A percentile compares a stretch with the other conserved stretches of the same genome.
Evolutionary conservation across 768 basidiomycete genomes (phyloP).

Genomic region (Auriscalpium microsporum): DNA sequence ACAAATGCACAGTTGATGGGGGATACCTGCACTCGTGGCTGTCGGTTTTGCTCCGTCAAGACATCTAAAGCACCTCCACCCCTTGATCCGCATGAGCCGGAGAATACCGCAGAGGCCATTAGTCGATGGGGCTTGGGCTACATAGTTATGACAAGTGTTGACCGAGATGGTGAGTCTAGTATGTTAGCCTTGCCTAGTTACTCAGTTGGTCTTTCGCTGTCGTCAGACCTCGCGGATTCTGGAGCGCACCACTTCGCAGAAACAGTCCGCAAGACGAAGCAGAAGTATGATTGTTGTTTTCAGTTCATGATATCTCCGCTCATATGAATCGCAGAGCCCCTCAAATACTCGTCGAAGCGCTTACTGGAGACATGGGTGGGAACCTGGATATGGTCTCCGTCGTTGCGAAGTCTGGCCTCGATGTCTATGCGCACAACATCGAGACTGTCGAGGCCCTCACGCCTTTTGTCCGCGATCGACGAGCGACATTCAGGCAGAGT

Average conservation of each 20-base stretch:
- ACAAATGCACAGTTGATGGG: slow-evolving; percentile 75
- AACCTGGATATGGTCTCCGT: slow-evolving; percentile 62
- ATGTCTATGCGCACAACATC: slow-evolving; percentile 97
- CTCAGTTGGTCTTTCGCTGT: background rate
- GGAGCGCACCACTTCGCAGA: slow-evolving; percentile 93
- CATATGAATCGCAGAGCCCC: slow-evolving; percentile 59
- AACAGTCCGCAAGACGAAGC: slow-evolving; percentile 91
- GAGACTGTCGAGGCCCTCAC: slow-evolving; percentile 95
- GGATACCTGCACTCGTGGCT: slow-evolving; percentile 96
- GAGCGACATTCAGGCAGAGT: slow-evolving; percentile 85
- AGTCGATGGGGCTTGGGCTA: slow-evolving; percentile 97
- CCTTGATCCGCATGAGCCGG: slow-evolving; percentile 92
- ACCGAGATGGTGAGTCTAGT: slow-evolving; percentile 74
- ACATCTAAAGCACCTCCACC: slow-evolving; percentile 85
- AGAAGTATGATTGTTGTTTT: slow-evolving; percentile 51
- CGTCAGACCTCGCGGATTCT: slow-evolving; percentile 82
- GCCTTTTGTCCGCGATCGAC: slow-evolving; percentile 89
- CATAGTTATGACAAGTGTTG: slow-evolving; percentile 93
- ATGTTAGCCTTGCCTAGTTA: background rate
- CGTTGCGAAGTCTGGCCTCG: slow-evolving; percentile 89
- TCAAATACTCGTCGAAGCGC: slow-evolving; percentile 89
- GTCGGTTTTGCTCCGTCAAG: slow-evolving; percentile 96
- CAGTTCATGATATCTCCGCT: background rate
- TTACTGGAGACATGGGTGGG: slow-evolving; percentile 92
- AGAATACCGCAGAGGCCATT: slow-evolving; percentile 97